These are phyloP conservation scores for Backusella tuberculispora DNA, from an alignment of 192 early-diverging fungal species.

Conservation along the genomic window DNA sequence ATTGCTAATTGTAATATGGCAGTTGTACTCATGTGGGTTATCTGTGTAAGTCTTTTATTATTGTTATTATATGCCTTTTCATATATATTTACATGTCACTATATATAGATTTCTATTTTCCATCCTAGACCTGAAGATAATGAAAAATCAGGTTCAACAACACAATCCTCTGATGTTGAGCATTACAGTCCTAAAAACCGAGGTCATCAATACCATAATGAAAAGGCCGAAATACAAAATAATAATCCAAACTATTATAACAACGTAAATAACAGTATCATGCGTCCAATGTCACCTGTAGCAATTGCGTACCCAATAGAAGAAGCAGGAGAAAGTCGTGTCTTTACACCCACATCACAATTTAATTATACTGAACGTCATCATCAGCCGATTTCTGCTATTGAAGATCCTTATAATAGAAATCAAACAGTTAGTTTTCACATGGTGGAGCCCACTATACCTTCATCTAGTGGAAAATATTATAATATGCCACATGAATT, in stretches of 20 bases:
- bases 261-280: background rate
- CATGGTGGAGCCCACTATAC: background rate
- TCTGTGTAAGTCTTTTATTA: constrained; percentile 31
- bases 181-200: background rate
- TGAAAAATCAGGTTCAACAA: background rate
- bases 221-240: background rate
- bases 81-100: background rate
- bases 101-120: constrained; percentile 25
- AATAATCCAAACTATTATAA: background rate
- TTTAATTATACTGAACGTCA: background rate
- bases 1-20: constrained; percentile 36
- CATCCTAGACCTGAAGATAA: constrained; percentile 19
- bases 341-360: background rate
- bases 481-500: background rate
- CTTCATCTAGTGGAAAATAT: background rate
- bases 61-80: background rate
- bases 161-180: background rate
- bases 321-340: background rate
- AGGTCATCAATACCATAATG: background rate
- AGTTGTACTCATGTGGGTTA: constrained; percentile 26
- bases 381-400: background rate
- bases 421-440: background rate
- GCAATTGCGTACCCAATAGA: background rate
- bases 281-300: constrained; percentile 23
- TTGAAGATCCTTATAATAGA: constrained; percentile 2